Evolutionary conservation across 1,284 basidiomycete genomes (phyloP).

Genomic region (Papiliotrema laurentii): DNA sequence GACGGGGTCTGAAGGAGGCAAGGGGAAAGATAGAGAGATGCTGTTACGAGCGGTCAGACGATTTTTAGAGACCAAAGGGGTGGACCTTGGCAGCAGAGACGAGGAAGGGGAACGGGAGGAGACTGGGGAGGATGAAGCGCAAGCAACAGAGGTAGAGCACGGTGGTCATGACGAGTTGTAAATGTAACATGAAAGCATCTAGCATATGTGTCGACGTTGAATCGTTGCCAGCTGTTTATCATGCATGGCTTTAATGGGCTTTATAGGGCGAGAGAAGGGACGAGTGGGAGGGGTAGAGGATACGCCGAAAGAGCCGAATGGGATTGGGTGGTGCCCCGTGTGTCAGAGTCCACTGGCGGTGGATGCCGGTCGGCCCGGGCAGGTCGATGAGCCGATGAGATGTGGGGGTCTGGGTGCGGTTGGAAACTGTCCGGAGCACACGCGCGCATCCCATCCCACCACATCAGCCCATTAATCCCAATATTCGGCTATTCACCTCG

Average conservation of each 20-base stretch:
- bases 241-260: no score
- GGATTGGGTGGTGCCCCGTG: background rate
- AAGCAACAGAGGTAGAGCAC: background rate
- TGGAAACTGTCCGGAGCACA: no score
- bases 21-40: constrained; percentile 1
- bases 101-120: background rate
- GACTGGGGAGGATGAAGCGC: background rate
- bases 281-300: no score
- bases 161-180: background rate
- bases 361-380: background rate
- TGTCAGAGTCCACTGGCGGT: background rate
- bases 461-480: no score
- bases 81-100: background rate
- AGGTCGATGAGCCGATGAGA: no score
- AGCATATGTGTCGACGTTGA: background rate
- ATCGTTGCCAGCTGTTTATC: no score
- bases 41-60: constrained; percentile 4
- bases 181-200: background rate
- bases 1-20: background rate
- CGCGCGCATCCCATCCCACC: no score
- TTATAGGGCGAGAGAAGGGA: no score
- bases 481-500: no score
- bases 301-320: no score
- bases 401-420: no score
- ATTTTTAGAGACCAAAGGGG: constrained; percentile 4